Conservation (phyloP, 1,139 yeast genomes). For the Sugiyamaella paludigena region DNA sequence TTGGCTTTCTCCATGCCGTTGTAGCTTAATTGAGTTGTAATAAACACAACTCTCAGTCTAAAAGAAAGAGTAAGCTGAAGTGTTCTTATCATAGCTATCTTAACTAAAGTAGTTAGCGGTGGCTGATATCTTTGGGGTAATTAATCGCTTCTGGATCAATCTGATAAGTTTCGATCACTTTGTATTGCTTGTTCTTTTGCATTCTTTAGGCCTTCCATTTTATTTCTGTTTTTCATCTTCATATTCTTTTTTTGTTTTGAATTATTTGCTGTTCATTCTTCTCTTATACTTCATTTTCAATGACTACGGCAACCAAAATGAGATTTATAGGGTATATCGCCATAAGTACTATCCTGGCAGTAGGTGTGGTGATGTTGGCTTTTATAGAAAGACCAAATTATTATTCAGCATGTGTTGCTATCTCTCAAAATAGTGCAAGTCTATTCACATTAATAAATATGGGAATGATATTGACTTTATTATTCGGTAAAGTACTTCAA, state of each 20-base stretch:
- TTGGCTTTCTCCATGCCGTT: too few relatives aligned
- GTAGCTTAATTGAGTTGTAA: too few relatives aligned
- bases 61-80: too few relatives aligned
- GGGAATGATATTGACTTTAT: conserved; percentile 42
- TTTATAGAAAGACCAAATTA: conserved; percentile 42
- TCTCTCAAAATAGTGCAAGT: conserved; percentile 45
- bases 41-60: too few relatives aligned
- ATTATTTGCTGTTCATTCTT: not conserved
- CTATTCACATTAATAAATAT: conserved; percentile 45
- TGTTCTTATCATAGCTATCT: too few relatives aligned
- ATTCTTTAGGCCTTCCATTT: too few relatives aligned
- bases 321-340: conserved; percentile 26
- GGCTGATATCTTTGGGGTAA: too few relatives aligned
- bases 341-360: conserved; percentile 35
- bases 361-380: conserved; percentile 36
- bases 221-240: too few relatives aligned
- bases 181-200: too few relatives aligned
- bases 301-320: conserved; percentile 20
- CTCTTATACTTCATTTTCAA: not conserved
- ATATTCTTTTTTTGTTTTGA: too few relatives aligned
- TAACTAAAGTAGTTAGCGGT: too few relatives aligned
- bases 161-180: too few relatives aligned
- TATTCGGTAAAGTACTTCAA: conserved; percentile 48
- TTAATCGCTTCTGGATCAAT: not conserved
- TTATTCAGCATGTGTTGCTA: conserved; percentile 45